A percentile compares a stretch with the other conserved stretches of the same genome.
Evolutionary conservation across 2,329 filamentous ascomycete species (phyloP).

Genomic region (Fusarium ambrosium): DNA sequence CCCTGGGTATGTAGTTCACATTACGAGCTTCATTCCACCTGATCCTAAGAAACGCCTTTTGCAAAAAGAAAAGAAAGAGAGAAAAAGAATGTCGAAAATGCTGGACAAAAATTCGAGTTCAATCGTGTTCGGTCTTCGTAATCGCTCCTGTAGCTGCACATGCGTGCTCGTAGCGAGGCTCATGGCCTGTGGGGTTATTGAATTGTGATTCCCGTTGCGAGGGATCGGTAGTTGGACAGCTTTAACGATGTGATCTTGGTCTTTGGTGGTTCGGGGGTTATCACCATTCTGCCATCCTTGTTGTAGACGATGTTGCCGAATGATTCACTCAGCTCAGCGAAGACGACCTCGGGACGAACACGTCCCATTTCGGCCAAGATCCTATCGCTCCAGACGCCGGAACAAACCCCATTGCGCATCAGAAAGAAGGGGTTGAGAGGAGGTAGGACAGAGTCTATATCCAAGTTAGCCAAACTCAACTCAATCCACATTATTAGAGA

Average conservation of each 20-base stretch:
- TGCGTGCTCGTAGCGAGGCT: neutral
- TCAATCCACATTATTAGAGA: neutral
- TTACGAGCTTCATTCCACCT: slow-evolving; percentile 36
- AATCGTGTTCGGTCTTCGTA: neutral
- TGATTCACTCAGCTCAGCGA: slow-evolving; percentile 73
- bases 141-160: neutral
- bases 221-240: slow-evolving; percentile 68
- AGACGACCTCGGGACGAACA: slow-evolving; percentile 70
- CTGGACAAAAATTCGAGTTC: neutral
- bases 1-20: slow-evolving; percentile 46
- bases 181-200: slow-evolving; percentile 42
- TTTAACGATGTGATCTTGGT: slow-evolving; percentile 68
- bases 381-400: slow-evolving; percentile 78
- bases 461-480: slow-evolving; percentile 32
- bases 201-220: slow-evolving; percentile 57
- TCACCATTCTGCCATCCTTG: slow-evolving; percentile 71
- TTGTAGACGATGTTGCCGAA: slow-evolving; percentile 71
- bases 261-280: slow-evolving; percentile 68
- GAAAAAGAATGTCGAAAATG: slow-evolving; percentile 4
- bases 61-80: slow-evolving; percentile 22
- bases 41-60: slow-evolving; percentile 40
- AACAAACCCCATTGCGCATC: slow-evolving; percentile 70
- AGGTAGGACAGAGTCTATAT: slow-evolving; percentile 75
- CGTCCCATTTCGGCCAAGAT: slow-evolving; percentile 73
- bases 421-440: slow-evolving; percentile 81